phyloP scores from a whole-genome alignment of 371 early-diverging fungal species.

The Nematocida ausubeli region DNA sequence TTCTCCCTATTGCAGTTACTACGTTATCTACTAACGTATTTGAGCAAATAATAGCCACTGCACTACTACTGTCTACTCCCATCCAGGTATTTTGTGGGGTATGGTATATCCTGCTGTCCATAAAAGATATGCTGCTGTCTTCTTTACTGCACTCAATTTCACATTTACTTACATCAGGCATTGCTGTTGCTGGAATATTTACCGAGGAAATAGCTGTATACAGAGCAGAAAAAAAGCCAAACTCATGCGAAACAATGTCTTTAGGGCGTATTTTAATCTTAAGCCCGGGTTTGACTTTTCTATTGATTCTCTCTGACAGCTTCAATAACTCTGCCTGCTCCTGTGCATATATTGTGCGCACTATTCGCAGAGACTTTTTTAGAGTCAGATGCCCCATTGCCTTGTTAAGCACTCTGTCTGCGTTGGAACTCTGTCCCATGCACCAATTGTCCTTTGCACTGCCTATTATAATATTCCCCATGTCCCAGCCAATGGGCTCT shows the following conservation, averaged over 20 bases:
- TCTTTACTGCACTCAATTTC: neutral
- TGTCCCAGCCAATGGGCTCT: constrained; percentile 10
- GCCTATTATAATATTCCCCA: constrained; percentile 22
- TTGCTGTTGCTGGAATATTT: neutral
- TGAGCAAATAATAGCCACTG: constrained; percentile 44
- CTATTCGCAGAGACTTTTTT: constrained; percentile 21
- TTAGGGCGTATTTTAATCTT: neutral
- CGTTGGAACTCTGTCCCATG: neutral
- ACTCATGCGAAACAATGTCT: constrained; percentile 26
- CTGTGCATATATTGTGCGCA: constrained; percentile 3
- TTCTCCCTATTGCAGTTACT: constrained; percentile 20
- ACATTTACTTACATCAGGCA: neutral
- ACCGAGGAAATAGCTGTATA: neutral
- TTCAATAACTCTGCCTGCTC: neutral
- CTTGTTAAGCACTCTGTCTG: neutral
- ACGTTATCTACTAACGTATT: constrained; percentile 13
- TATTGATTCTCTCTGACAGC: neutral
- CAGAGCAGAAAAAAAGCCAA: constrained; percentile 22
- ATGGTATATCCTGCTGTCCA: neutral
- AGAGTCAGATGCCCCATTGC: neutral
- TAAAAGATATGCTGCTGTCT: neutral
- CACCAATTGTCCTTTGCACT: constrained; percentile 51
- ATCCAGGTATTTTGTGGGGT: neutral
- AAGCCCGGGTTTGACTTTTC: neutral
- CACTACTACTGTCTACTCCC: neutral